Conservation (phyloP, 208 protist genomes). For the Trypanosoma avium region DNA sequence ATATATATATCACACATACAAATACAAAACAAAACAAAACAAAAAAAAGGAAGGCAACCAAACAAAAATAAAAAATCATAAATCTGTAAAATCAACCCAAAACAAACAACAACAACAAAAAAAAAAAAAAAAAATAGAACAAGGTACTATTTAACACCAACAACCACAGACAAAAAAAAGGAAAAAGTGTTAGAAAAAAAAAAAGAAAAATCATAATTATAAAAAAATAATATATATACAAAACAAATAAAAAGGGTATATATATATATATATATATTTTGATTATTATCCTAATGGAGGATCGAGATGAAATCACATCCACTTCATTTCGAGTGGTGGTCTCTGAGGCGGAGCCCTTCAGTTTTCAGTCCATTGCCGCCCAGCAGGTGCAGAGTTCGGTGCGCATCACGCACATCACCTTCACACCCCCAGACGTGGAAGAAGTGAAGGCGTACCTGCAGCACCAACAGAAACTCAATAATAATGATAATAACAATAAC, state of each 20-base stretch:
- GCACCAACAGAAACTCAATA: conserved; percentile 8
- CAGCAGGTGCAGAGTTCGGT: conserved; percentile 64
- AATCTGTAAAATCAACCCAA: neutral
- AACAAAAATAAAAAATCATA: neutral
- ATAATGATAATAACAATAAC: too few relatives aligned
- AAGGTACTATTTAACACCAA: neutral
- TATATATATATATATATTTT: neutral
- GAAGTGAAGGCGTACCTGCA: conserved; percentile 37
- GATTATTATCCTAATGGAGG: conserved; percentile 20
- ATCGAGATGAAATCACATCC: conserved; percentile 38
- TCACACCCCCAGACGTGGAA: conserved; percentile 60
- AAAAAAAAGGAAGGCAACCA: neutral
- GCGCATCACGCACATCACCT: conserved; percentile 70
- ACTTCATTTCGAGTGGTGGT: conserved; percentile 68
- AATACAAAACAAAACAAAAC: neutral
- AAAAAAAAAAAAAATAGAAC: neutral
- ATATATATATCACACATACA: too few relatives aligned
- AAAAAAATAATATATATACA: neutral
- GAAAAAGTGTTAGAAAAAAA: neutral
- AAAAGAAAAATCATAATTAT: neutral
- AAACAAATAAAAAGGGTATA: neutral
- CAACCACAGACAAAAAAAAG: neutral
- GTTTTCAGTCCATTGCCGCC: conserved; percentile 43
- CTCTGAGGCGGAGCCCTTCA: conserved; percentile 54
- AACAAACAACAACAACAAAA: neutral